Base-by-base conservation (phyloP, 805 yeast genomes). In the Candida broadrunensis region DNA sequence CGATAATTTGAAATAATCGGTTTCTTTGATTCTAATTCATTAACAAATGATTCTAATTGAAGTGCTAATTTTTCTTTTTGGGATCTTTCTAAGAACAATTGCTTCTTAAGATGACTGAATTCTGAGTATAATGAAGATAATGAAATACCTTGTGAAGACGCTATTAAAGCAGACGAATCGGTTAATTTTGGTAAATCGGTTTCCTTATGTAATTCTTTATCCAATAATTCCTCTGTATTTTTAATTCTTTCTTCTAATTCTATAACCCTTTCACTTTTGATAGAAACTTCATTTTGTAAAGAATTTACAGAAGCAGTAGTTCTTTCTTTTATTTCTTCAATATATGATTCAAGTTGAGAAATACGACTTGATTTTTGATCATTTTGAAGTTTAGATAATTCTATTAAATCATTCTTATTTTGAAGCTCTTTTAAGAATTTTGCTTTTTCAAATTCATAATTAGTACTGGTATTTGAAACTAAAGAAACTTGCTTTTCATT, bases 21-120 rank as follows among this genome's bases (percentile, higher is more conserved):
- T 41, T 87, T 81, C 52, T 85, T 82, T 23, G 77, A 72, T 52
- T 88, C 95, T 46, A 90, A 67, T 58, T 89, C 97, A 15, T 72
- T 70, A 24, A 89, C 79, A 48, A 91, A 81, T 1, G 72, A 68
- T 50, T 85, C 83, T 43, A 90, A 69, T 58, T 88, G 91, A 26
- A 68, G 60, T 41, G 89, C 85, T 44, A 91, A 70, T 40, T 77
- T 74, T 42, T 79, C 81, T 50, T 86, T 88, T 38, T 85, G 83
- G 14, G 82, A 73, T 51, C 81, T 78, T 60, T 88, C 96, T 39
- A 78, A 74, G 2, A 78, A 72, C 36, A 87, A 65, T 48, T 84
- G 85, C 48, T 76, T 84, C 58, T 80, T 82, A 42, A 87, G 60
- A 40, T 77, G 68, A 45, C 78, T 75, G 51, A 77, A 79, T 50